Evolutionary conservation across 768 basidiomycete species (phyloP).

Genomic region (Cantharellus anzutake): DNA sequence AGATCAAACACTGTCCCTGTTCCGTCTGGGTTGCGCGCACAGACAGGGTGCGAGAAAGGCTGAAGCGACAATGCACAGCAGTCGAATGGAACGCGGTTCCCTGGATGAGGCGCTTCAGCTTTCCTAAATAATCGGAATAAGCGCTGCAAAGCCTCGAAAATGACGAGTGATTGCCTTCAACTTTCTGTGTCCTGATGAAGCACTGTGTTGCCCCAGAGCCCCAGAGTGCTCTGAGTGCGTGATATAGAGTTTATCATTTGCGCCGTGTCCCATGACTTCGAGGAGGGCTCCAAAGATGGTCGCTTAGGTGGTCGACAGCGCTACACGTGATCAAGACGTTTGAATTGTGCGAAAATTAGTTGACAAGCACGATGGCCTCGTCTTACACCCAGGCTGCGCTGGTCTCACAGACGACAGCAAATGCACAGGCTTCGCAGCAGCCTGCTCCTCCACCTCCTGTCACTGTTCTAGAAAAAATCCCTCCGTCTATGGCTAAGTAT

Average conservation of each 20-base stretch:
- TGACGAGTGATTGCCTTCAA: constrained; percentile 27
- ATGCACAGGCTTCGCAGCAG: constrained; percentile 35
- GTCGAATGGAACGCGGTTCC: constrained; percentile 61
- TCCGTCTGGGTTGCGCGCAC: constrained; percentile 63
- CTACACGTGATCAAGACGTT: background rate
- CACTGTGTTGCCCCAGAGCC: constrained; percentile 54
- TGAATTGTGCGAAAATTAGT: background rate
- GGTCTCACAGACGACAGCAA: constrained; percentile 32
- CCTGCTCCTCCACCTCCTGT: constrained; percentile 31
- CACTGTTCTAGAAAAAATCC: constrained; percentile 64
- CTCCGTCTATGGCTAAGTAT: constrained; percentile 79
- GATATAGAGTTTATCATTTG: constrained; percentile 58
- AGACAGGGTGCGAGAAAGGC: constrained; percentile 76
- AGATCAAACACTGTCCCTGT: constrained; percentile 73
- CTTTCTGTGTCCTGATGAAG: constrained; percentile 42
- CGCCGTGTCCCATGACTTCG: constrained; percentile 35
- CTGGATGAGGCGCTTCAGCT: constrained; percentile 41
- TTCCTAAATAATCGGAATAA: constrained; percentile 26
- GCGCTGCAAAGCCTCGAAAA: constrained; percentile 1
- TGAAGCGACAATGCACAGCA: constrained; percentile 85
- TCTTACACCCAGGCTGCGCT: background rate
- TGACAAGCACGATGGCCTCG: background rate
- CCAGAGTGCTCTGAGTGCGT: constrained; percentile 80
- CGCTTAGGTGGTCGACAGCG: background rate
- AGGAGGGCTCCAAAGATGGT: no score